phyloP scores from a whole-genome alignment of 164 flowering plant species.

The Magnolia officinalis region DNA sequence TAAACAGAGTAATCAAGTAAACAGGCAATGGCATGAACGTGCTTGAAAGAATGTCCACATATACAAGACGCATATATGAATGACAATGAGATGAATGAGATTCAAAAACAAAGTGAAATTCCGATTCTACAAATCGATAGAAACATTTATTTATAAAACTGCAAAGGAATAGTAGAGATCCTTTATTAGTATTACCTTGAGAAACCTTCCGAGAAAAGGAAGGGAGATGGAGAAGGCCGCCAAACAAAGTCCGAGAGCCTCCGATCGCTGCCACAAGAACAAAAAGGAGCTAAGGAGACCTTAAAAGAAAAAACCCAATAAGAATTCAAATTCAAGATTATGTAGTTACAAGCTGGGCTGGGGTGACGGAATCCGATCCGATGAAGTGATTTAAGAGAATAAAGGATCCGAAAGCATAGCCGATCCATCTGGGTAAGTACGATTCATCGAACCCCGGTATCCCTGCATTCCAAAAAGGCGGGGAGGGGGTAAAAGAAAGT shows the following conservation, averaged over 20 bases:
- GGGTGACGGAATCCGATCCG: slow-evolving; percentile 44
- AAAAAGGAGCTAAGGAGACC: background rate
- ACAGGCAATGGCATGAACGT: background rate
- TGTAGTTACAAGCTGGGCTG: slow-evolving; percentile 62
- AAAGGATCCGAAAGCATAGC: slow-evolving; percentile 63
- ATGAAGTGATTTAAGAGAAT: slow-evolving; percentile 64
- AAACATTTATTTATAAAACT: background rate
- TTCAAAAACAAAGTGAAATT: no score
- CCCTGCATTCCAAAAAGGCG: slow-evolving; percentile 35
- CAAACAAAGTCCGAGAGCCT: slow-evolving; percentile 66
- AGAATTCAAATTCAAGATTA: background rate
- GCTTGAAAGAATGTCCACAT: background rate
- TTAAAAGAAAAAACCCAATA: background rate
- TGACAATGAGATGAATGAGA: background rate
- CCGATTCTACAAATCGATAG: background rate
- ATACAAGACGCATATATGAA: background rate
- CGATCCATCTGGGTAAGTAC: slow-evolving; percentile 85
- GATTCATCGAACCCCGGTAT: slow-evolving; percentile 91
- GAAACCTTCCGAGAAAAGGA: slow-evolving; percentile 80
- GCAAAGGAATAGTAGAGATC: background rate
- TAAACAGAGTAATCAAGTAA: background rate
- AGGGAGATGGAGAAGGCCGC: slow-evolving; percentile 64
- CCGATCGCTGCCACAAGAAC: slow-evolving; percentile 48
- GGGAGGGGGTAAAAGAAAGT: background rate
- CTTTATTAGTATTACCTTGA: slow-evolving; percentile 47